A percentile compares a stretch with the other conserved stretches of the same genome.
These are phyloP conservation scores for Cubamyces lactineus DNA, from an alignment of 768 basidiomycete genomes.

Conservation along the genomic window DNA sequence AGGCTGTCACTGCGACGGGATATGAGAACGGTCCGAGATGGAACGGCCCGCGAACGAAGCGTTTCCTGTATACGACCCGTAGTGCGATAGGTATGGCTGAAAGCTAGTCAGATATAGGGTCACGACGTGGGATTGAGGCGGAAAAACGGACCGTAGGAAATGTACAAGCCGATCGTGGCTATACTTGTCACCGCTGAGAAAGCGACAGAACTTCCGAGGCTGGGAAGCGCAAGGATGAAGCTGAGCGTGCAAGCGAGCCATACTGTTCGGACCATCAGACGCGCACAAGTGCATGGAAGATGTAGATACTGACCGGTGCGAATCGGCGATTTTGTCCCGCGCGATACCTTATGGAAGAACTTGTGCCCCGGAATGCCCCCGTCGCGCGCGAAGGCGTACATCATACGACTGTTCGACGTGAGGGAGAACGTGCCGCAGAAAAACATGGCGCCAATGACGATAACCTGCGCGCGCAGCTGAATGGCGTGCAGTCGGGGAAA, in stretches of 20 bases:
- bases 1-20: constrained; percentile 57
- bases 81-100: constrained; percentile 68
- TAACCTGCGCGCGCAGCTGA: constrained; percentile 43
- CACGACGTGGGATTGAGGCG: not conserved
- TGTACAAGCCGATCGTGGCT: constrained; percentile 77
- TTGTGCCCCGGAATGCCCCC: constrained; percentile 69
- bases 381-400: constrained; percentile 81
- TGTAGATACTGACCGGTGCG: constrained; percentile 55
- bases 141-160: constrained; percentile 60
- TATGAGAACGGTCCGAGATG: constrained; percentile 68
- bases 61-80: constrained; percentile 59
- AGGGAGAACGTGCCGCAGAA: constrained; percentile 80
- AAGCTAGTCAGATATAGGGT: too few relatives aligned
- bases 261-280: constrained; percentile 42
- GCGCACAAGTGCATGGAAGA: not conserved
- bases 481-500: not conserved
- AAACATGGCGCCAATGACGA: constrained; percentile 74
- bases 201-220: constrained; percentile 72
- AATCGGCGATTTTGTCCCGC: constrained; percentile 62
- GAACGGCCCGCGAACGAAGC: constrained; percentile 71
- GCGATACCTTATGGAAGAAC: constrained; percentile 68
- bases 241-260: constrained; percentile 80
- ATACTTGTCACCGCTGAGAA: constrained; percentile 61
- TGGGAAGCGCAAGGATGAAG: constrained; percentile 75
- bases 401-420: constrained; percentile 81